A percentile compares a stretch with the other conserved stretches of the same genome.
phyloP scores from a whole-genome alignment of 2,329 filamentous ascomycete species.

The Pseudogymnoascus sp. region DNA sequence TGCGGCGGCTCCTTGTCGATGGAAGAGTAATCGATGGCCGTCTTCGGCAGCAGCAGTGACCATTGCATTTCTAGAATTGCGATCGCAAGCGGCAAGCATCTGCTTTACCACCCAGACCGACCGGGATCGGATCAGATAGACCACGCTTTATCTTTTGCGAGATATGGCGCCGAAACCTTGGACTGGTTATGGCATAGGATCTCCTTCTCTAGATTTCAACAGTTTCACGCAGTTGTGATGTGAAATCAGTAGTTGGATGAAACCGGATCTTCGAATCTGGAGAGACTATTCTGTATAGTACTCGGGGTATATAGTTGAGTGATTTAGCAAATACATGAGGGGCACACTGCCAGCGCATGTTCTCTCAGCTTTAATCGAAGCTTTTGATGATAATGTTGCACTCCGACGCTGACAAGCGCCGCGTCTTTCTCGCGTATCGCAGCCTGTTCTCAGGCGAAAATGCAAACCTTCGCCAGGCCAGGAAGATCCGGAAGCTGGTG shows the following conservation, averaged over 20 bases:
- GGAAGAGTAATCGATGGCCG: too few relatives aligned
- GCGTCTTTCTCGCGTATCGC: background rate
- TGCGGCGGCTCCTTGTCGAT: too few relatives aligned
- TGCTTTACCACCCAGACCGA: too few relatives aligned
- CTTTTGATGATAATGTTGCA: background rate
- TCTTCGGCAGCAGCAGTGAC: too few relatives aligned
- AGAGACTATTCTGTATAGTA: background rate
- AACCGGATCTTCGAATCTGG: background rate
- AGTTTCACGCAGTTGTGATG: background rate
- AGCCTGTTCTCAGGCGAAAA: background rate
- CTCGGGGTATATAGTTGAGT: background rate
- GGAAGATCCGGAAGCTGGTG: slow-evolving; percentile 18
- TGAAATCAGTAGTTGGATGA: background rate
- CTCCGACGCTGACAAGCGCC: background rate
- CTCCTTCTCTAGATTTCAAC: too few relatives aligned
- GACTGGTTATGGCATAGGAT: too few relatives aligned
- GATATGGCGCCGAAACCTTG: too few relatives aligned
- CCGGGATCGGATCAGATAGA: too few relatives aligned
- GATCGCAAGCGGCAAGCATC: too few relatives aligned
- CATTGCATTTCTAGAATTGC: too few relatives aligned
- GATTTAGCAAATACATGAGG: background rate
- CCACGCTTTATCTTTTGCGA: too few relatives aligned
- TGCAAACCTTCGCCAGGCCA: background rate
- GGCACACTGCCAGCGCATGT: background rate
- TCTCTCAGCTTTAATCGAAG: background rate